Conservation (phyloP, 2,329 filamentous ascomycete species). For the Colletotrichum limetticola region DNA sequence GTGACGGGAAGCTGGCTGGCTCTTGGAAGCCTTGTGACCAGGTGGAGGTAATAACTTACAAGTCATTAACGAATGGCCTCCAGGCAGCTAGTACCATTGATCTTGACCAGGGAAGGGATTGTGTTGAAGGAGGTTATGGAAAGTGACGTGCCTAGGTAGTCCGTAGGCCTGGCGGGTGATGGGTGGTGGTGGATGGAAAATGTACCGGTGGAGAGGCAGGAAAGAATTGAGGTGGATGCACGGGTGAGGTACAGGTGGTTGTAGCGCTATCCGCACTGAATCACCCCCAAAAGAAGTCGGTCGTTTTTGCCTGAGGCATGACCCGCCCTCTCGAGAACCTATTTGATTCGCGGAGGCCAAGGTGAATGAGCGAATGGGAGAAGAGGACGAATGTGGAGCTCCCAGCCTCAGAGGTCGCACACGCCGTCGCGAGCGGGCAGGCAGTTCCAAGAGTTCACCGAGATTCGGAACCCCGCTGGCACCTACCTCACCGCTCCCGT, state of each 20-base stretch:
- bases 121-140: slow-evolving; percentile 20
- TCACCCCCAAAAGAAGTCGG: slow-evolving; percentile 27
- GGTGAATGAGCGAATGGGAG: slow-evolving; percentile 21
- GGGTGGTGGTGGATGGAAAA: slow-evolving; percentile 38
- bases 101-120: slow-evolving; percentile 21
- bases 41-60: slow-evolving; percentile 55
- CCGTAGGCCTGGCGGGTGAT: slow-evolving; percentile 31
- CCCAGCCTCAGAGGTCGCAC: background rate
- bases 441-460: slow-evolving; percentile 9
- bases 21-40: slow-evolving; percentile 43
- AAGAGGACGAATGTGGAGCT: slow-evolving; percentile 1
- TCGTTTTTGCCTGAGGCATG: slow-evolving; percentile 26
- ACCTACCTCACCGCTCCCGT: slow-evolving; percentile 21
- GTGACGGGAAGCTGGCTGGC: slow-evolving; percentile 47
- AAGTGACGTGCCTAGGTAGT: slow-evolving; percentile 34
- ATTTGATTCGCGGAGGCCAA: background rate
- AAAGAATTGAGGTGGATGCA: slow-evolving; percentile 50
- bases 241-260: slow-evolving; percentile 35
- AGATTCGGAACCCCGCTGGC: slow-evolving; percentile 31
- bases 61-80: slow-evolving; percentile 59
- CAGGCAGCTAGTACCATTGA: slow-evolving; percentile 46
- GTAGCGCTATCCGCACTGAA: slow-evolving; percentile 36
- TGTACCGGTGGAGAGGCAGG: slow-evolving; percentile 47
- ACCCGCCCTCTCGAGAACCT: background rate
- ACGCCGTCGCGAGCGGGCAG: slow-evolving; percentile 18